Evolutionary conservation across 1,284 basidiomycete species (phyloP).

Genomic region (Boletus albobrunnescens): DNA sequence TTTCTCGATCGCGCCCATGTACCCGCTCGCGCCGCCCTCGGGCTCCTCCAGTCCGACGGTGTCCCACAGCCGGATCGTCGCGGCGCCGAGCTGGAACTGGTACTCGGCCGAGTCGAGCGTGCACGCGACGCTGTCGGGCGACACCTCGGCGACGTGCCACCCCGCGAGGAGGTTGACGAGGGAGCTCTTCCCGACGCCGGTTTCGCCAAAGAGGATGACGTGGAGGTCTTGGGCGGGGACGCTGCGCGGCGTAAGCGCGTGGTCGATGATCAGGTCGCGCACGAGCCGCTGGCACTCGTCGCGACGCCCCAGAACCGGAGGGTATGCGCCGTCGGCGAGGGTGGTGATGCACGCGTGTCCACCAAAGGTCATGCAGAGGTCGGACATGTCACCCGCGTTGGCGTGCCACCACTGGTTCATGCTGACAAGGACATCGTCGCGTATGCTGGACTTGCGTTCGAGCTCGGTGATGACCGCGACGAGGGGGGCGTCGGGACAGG

Average conservation of each 20-base stretch:
- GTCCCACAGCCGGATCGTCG: conserved; percentile 32
- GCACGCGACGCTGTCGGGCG: conserved; percentile 26
- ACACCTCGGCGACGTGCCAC: conserved; percentile 27
- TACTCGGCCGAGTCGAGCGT: conserved; percentile 28
- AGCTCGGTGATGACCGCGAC: conserved; percentile 32
- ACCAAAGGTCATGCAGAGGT: conserved; percentile 20
- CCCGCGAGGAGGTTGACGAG: conserved; percentile 30
- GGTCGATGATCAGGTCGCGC: conserved; percentile 17
- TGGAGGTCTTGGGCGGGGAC: conserved; percentile 26
- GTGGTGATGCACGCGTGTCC: conserved; percentile 23
- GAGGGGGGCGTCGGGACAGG: conserved; percentile 23
- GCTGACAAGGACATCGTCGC: conserved; percentile 4
- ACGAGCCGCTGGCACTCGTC: conserved; percentile 15
- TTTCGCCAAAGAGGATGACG: conserved; percentile 32
- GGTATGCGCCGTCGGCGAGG: conserved; percentile 23
- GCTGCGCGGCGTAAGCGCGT: conserved; percentile 16
- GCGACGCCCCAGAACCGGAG: conserved; percentile 20
- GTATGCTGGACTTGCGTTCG: conserved; percentile 13
- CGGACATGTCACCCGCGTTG: conserved; percentile 15
- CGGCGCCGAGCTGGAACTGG: conserved; percentile 19
- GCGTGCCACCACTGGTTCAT: conserved; percentile 35
- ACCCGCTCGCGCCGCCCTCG: conserved; percentile 25
- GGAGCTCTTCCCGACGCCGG: conserved; percentile 35
- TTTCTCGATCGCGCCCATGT: conserved; percentile 33
- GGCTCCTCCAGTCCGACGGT: conserved; percentile 42